Evolutionary conservation across 352 stramenopile genomes (phyloP).

Genomic region (Pythium graminicola): DNA sequence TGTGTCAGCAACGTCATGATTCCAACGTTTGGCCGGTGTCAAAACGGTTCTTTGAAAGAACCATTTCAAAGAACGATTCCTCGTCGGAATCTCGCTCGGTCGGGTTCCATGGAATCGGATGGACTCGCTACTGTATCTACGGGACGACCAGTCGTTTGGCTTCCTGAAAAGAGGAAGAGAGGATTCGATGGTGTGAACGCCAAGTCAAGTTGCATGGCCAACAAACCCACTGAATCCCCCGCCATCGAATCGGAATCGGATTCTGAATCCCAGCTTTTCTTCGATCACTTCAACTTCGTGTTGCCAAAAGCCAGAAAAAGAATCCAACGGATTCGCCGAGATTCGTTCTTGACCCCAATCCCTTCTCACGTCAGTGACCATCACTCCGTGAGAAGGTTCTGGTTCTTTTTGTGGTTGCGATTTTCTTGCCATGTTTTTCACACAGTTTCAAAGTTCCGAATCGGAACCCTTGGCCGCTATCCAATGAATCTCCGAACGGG

Average conservation of each 20-base stretch:
- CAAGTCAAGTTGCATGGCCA: no score
- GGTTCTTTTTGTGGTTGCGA: slow-evolving; percentile 18
- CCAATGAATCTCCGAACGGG: slow-evolving; percentile 17
- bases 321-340: slow-evolving; percentile 19
- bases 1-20: no score
- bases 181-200: slow-evolving; percentile 3
- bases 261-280: slow-evolving; percentile 1
- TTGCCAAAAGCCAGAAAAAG: slow-evolving; percentile 12
- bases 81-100: no score
- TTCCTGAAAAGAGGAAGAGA: background rate
- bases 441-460: no score
- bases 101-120: no score
- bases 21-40: no score
- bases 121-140: no score
- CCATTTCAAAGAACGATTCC: no score
- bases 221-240: background rate
- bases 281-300: background rate
- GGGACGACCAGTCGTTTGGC: no score
- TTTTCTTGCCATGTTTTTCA: no score
- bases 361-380: slow-evolving; percentile 4
- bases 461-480: slow-evolving; percentile 15
- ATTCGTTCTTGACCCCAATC: slow-evolving; percentile 12
- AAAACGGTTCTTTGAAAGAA: no score
- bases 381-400: slow-evolving; percentile 7
- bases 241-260: no score